Conservation (phyloP, 75 land plant genomes). For the Larix kaempferi region DNA sequence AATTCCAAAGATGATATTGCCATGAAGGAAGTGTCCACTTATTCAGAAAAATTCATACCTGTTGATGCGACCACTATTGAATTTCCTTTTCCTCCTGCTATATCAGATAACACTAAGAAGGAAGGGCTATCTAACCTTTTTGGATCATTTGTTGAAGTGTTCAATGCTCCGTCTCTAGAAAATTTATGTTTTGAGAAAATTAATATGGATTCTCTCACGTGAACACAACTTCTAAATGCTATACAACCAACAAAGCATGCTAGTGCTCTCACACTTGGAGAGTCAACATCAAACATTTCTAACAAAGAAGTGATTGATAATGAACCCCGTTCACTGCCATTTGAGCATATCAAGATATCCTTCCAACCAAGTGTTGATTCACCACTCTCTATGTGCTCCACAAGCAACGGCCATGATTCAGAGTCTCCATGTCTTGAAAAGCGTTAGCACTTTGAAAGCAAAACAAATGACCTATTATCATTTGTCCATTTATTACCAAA, state of each 20-base stretch:
- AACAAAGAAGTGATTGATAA: not conserved
- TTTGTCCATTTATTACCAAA: conserved; percentile 59
- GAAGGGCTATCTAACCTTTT: not conserved
- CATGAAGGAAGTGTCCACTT: not conserved
- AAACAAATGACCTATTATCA: conserved; percentile 29
- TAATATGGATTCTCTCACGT: not conserved
- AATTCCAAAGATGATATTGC: not conserved
- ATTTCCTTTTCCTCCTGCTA: not conserved
- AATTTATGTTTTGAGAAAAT: not conserved
- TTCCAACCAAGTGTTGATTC: conserved; percentile 38
- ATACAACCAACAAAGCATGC: conserved; percentile 8
- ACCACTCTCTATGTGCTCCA: conserved; percentile 9
- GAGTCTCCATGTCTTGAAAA: conserved; percentile 38
- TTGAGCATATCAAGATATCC: conserved; percentile 68
- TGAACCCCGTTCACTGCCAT: conserved; percentile 35
- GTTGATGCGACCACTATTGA: not conserved
- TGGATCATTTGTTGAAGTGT: not conserved
- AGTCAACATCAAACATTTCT: not conserved
- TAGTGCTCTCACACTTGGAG: not conserved
- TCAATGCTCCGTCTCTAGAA: not conserved
- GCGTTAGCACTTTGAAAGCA: conserved; percentile 15
- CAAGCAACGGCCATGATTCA: conserved; percentile 10
- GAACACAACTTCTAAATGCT: not conserved
- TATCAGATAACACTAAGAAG: not conserved
- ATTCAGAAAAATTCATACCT: not conserved